Evolutionary conservation across 140 eudicot species (phyloP).

Genomic region (Bidens hawaiensis): DNA sequence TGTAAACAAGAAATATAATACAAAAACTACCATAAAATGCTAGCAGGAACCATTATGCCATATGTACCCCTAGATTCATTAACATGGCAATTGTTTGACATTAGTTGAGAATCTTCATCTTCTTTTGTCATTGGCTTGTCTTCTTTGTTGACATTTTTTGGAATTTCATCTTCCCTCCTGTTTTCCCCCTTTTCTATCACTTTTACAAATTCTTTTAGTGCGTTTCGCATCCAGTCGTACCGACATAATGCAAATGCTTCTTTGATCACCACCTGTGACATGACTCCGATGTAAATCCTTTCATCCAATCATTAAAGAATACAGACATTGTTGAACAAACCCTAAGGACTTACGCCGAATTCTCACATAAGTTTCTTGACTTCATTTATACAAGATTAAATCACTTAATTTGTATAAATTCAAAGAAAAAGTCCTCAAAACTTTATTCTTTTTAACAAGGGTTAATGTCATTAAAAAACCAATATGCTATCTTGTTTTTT

Average conservation of each 20-base stretch:
- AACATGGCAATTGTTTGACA: slow-evolving; percentile 35
- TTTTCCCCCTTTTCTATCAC: slow-evolving; percentile 22
- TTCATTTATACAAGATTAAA: too few relatives aligned
- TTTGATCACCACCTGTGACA: slow-evolving; percentile 33
- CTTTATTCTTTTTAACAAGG: too few relatives aligned
- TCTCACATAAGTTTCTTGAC: too few relatives aligned
- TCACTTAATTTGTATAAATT: background rate
- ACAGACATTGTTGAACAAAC: background rate
- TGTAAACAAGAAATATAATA: background rate
- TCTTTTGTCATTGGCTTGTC: slow-evolving; percentile 14
- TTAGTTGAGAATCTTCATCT: slow-evolving; percentile 36
- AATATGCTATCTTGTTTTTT: too few relatives aligned
- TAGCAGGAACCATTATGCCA: slow-evolving; percentile 36
- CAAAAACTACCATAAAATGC: slow-evolving; percentile 24
- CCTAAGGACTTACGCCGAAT: background rate
- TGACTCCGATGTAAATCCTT: background rate
- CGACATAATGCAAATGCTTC: slow-evolving; percentile 60
- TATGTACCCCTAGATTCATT: slow-evolving; percentile 24
- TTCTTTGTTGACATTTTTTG: slow-evolving; percentile 3
- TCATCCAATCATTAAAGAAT: background rate
- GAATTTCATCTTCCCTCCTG: slow-evolving; percentile 11
- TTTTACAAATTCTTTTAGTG: slow-evolving; percentile 36
- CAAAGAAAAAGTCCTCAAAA: too few relatives aligned
- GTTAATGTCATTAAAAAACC: too few relatives aligned
- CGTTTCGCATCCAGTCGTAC: slow-evolving; percentile 62